phyloP scores from a whole-genome alignment of 1,139 yeast species.

The Nakaseomyces delphensis region DNA sequence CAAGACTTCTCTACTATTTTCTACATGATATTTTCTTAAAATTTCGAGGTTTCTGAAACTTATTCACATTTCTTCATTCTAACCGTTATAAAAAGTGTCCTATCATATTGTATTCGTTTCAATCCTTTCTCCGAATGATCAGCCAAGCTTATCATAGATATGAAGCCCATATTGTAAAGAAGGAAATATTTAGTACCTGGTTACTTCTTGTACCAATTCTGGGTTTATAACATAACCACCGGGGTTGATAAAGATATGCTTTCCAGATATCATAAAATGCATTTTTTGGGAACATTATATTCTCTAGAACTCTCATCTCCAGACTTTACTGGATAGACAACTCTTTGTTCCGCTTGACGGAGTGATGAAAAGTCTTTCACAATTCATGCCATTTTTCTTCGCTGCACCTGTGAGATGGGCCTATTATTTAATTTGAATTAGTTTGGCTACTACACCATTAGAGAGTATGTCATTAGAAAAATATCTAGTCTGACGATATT shows the following conservation, averaged over 20 bases:
- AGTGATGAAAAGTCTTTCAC: constrained; percentile 40
- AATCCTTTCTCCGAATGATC: constrained; percentile 34
- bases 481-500: no score
- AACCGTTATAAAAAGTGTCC: constrained; percentile 35
- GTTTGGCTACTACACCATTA: constrained; percentile 31
- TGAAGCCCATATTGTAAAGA: constrained; percentile 41
- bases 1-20: no score
- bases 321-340: constrained; percentile 12
- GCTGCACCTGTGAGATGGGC: constrained; percentile 29
- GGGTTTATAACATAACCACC: constrained; percentile 32
- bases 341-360: constrained; percentile 40
- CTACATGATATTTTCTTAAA: no score
- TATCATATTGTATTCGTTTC: constrained; percentile 16
- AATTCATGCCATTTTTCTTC: constrained; percentile 28
- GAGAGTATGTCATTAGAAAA: no score
- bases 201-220: constrained; percentile 23
- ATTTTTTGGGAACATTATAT: constrained; percentile 16
- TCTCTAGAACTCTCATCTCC: constrained; percentile 8
- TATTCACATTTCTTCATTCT: no score
- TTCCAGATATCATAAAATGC: constrained; percentile 33
- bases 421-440: constrained; percentile 26
- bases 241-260: constrained; percentile 35
- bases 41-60: no score
- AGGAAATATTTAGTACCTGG: constrained; percentile 33
- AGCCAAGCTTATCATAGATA: constrained; percentile 44